These are phyloP conservation scores for Colletotrichum musicola DNA, from an alignment of 2,329 filamentous ascomycete species.

Conservation along the genomic window DNA sequence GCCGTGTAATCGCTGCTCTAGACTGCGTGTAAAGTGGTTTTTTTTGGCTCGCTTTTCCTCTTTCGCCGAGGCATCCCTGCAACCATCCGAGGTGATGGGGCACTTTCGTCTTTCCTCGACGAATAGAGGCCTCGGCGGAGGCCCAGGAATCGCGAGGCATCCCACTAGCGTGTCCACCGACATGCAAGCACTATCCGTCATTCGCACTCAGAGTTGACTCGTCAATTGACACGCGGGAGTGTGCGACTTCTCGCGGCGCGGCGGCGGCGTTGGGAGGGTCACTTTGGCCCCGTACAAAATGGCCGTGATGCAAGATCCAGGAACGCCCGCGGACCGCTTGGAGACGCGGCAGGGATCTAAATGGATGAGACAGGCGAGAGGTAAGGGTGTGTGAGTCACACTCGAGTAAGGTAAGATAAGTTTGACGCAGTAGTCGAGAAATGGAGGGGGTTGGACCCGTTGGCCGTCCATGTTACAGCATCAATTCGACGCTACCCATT, in stretches of 20 bases:
- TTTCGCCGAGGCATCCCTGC: constrained; percentile 44
- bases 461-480: constrained; percentile 36
- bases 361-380: constrained; percentile 37
- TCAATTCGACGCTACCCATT: constrained; percentile 34
- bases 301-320: constrained; percentile 40
- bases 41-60: constrained; percentile 37
- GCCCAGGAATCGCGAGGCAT: constrained; percentile 34
- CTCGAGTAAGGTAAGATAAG: constrained; percentile 30
- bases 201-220: constrained; percentile 36
- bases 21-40: constrained; percentile 51
- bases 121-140: constrained; percentile 26
- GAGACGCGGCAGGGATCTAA: constrained; percentile 37
- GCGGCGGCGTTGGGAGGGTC: constrained; percentile 15
- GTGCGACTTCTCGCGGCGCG: constrained; percentile 19
- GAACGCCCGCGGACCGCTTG: constrained; percentile 37
- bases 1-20: constrained; percentile 46
- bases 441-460: constrained; percentile 36
- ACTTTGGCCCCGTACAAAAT: constrained; percentile 16
- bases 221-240: constrained; percentile 29
- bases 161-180: constrained; percentile 33
- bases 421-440: constrained; percentile 21
- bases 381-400: constrained; percentile 42
- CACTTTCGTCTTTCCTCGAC: constrained; percentile 26
- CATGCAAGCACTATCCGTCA: constrained; percentile 33
- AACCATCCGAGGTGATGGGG: constrained; percentile 34